Conservation (phyloP, 2,329 filamentous ascomycete species). For the Cladosporium sp. region DNA sequence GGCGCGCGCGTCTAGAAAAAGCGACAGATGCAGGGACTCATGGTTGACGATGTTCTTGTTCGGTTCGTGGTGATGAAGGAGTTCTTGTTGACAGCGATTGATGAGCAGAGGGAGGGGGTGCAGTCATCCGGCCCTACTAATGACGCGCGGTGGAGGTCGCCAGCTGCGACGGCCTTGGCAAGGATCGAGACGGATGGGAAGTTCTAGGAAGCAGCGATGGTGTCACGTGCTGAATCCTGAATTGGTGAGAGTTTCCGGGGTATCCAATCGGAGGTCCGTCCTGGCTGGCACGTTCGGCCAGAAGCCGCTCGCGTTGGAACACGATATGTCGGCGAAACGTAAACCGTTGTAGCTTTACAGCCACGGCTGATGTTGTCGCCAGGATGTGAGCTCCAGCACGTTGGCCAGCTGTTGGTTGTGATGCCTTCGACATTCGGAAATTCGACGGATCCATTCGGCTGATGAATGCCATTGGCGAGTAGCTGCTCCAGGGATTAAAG, state of each 20-base stretch:
- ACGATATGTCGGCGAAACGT: not conserved
- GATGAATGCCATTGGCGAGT: not conserved
- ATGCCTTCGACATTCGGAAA: slow-evolving; percentile 1
- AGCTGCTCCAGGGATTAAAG: not conserved
- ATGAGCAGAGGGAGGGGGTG: slow-evolving; percentile 16
- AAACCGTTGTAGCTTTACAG: slow-evolving; percentile 1
- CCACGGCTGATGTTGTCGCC: not conserved
- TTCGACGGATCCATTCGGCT: not conserved
- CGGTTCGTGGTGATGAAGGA: too few species aligned
- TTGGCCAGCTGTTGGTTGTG: slow-evolving; percentile 3
- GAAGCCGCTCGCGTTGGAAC: slow-evolving; percentile 4
- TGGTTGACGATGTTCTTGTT: not conserved
- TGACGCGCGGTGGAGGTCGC: slow-evolving; percentile 12
- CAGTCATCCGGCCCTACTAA: slow-evolving; percentile 11
- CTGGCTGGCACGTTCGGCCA: slow-evolving; percentile 10
- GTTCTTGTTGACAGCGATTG: too few species aligned
- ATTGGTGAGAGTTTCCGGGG: slow-evolving; percentile 1
- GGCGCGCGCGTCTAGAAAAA: slow-evolving; percentile 31
- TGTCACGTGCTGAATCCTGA: slow-evolving; percentile 5
- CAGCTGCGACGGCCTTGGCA: slow-evolving; percentile 13
- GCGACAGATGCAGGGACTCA: slow-evolving; percentile 14
- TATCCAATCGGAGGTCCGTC: slow-evolving; percentile 10
- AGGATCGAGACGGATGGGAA: not conserved
- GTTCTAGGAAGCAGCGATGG: slow-evolving; percentile 1
- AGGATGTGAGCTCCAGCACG: slow-evolving; percentile 1